Conservation (phyloP, 116 monocot species). For the Phalaenopsis hybrid region DNA sequence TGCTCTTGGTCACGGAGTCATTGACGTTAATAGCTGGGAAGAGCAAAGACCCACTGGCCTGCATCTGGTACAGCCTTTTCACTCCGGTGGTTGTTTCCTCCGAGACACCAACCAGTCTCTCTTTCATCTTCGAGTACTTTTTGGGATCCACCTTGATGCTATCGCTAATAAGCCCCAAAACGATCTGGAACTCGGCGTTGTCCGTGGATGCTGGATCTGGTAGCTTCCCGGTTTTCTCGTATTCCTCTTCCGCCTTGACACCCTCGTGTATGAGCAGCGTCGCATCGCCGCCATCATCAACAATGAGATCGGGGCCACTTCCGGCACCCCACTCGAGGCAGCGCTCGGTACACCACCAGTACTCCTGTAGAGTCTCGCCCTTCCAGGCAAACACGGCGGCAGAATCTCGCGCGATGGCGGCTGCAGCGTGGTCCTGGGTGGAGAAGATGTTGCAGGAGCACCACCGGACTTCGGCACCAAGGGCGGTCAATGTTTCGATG, state of each 20-base stretch:
- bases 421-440: conserved; percentile 82
- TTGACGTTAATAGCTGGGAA: conserved; percentile 94
- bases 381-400: conserved; percentile 89
- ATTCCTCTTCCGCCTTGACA: conserved; percentile 82
- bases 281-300: conserved; percentile 92
- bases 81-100: conserved; percentile 98
- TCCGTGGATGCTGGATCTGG: conserved; percentile 73
- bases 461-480: conserved; percentile 88
- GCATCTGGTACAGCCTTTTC: conserved; percentile 93
- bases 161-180: conserved; percentile 68
- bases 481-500: conserved; percentile 80
- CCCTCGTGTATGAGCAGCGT: conserved; percentile 92
- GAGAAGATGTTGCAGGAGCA: conserved; percentile 95
- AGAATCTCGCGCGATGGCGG: conserved; percentile 82
- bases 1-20: conserved; percentile 96
- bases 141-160: conserved; percentile 56
- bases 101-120: conserved; percentile 75
- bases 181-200: conserved; percentile 90
- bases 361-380: conserved; percentile 81
- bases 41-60: conserved; percentile 57
- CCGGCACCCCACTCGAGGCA: conserved; percentile 74
- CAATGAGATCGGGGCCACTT: conserved; percentile 81
- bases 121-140: conserved; percentile 73
- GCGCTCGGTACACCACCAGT: conserved; percentile 95
- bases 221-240: conserved; percentile 56